A percentile compares a stretch with the other conserved stretches of the same genome.
These are phyloP conservation scores for Suillus ampliporus DNA, from an alignment of 768 basidiomycete genomes.

Conservation along the genomic window DNA sequence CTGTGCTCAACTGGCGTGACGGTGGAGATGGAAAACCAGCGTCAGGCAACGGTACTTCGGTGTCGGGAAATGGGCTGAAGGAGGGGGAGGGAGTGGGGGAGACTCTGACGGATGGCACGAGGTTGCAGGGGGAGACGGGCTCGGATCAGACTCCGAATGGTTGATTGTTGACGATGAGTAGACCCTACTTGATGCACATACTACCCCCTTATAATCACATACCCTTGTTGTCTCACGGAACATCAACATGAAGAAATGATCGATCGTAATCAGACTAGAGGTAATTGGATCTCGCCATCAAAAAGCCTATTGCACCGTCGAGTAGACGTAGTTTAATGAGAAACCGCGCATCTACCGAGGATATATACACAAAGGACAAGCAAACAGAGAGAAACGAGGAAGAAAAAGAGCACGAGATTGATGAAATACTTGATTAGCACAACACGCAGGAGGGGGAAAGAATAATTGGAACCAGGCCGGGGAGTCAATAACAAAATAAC, in stretches of 20 bases:
- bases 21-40: slow-evolving; percentile 35
- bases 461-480: slow-evolving; percentile 12
- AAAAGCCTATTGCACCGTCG: slow-evolving; percentile 25
- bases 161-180: slow-evolving; percentile 63
- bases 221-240: slow-evolving; percentile 17
- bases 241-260: slow-evolving; percentile 6
- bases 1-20: slow-evolving; percentile 63
- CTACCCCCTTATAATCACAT: slow-evolving; percentile 25
- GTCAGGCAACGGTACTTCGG: slow-evolving; percentile 42
- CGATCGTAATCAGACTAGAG: slow-evolving; percentile 12
- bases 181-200: slow-evolving; percentile 11
- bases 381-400: slow-evolving; percentile 21
- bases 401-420: slow-evolving; percentile 18
- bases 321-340: slow-evolving; percentile 26
- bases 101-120: slow-evolving; percentile 70
- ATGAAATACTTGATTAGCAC: slow-evolving; percentile 26
- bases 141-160: slow-evolving; percentile 93
- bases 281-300: slow-evolving; percentile 8
- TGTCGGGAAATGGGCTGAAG: slow-evolving; percentile 50
- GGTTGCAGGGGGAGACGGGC: slow-evolving; percentile 69
- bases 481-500: slow-evolving; percentile 24
- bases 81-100: slow-evolving; percentile 42
- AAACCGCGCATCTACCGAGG: slow-evolving; percentile 38
- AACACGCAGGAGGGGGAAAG: slow-evolving; percentile 16
- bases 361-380: slow-evolving; percentile 30